Evolutionary conservation across 129 eudicot species (phyloP).

Genomic region (Tagetes patula): DNA sequence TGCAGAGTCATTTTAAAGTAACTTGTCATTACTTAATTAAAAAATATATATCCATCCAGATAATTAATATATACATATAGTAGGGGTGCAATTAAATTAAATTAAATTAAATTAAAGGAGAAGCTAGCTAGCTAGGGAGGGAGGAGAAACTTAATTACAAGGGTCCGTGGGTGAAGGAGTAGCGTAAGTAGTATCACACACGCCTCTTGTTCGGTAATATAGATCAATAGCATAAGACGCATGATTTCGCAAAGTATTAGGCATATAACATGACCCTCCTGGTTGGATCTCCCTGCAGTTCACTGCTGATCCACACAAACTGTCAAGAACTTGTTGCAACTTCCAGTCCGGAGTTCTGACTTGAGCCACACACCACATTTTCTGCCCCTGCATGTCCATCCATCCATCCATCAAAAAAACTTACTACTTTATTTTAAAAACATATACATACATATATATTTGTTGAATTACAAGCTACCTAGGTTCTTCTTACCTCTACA

Average conservation of each 20-base stretch:
- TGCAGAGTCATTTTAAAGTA: background rate
- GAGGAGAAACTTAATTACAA: constrained; percentile 25
- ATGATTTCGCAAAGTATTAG: constrained; percentile 21
- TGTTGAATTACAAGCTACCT: too few species aligned
- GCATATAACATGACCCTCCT: constrained; percentile 28
- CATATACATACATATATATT: too few species aligned
- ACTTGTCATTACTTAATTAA: too few species aligned
- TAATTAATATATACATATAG: too few species aligned
- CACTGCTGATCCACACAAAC: background rate
- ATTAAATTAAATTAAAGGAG: too few species aligned
- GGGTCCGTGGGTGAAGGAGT: constrained; percentile 19
- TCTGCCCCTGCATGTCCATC: background rate
- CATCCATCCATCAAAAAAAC: background rate
- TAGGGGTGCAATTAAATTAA: too few species aligned
- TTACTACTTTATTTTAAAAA: background rate
- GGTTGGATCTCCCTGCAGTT: constrained; percentile 10
- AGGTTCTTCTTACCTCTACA: background rate
- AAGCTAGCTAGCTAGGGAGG: background rate
- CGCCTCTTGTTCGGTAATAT: constrained; percentile 6
- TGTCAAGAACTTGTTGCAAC: background rate
- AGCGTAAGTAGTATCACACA: constrained; percentile 19
- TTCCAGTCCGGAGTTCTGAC: background rate
- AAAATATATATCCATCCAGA: too few species aligned
- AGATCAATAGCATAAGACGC: constrained; percentile 31
- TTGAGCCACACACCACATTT: constrained; percentile 26